These are phyloP conservation scores for Durio zibethinus DNA, from an alignment of 345 rosid genomes.

Conservation along the genomic window DNA sequence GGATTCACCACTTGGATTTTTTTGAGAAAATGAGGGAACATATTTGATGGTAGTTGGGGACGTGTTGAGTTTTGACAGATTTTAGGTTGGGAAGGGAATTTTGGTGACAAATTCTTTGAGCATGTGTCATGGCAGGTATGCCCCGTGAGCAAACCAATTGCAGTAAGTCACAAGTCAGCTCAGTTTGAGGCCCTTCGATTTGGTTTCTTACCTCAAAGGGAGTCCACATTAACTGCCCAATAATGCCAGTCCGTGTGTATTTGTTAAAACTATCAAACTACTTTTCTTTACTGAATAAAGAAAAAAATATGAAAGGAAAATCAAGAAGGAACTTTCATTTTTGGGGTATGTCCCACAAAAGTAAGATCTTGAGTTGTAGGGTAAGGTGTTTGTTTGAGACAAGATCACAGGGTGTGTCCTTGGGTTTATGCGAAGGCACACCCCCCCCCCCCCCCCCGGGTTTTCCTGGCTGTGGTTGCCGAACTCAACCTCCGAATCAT, in stretches of 20 bases:
- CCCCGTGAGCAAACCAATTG: not conserved
- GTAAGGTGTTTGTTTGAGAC: constrained; percentile 17
- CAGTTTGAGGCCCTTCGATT: constrained; percentile 7
- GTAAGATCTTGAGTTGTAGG: not conserved
- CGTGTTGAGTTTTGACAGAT: constrained; percentile 25
- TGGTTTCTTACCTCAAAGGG: constrained; percentile 10
- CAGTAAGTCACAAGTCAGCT: not conserved
- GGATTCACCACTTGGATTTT: constrained; percentile 10
- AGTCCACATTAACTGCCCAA: constrained; percentile 1
- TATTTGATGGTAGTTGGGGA: constrained; percentile 25
- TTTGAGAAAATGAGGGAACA: constrained; percentile 18
- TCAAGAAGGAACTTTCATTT: not conserved
- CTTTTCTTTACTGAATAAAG: too few relatives aligned
- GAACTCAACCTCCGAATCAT: not conserved
- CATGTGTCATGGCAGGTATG: not conserved
- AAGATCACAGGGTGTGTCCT: constrained; percentile 16
- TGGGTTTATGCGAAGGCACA: constrained; percentile 12
- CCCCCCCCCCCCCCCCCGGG: too few relatives aligned
- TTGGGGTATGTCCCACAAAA: not conserved
- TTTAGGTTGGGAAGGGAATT: constrained; percentile 6
- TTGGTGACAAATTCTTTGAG: not conserved
- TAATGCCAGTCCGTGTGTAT: not conserved
- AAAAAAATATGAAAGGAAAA: not conserved
- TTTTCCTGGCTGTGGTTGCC: constrained; percentile 18
- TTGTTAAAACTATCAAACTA: not conserved